These are phyloP conservation scores for Lichtheimia ornata DNA, from an alignment of 371 early-diverging fungal species.

Conservation along the genomic window DNA sequence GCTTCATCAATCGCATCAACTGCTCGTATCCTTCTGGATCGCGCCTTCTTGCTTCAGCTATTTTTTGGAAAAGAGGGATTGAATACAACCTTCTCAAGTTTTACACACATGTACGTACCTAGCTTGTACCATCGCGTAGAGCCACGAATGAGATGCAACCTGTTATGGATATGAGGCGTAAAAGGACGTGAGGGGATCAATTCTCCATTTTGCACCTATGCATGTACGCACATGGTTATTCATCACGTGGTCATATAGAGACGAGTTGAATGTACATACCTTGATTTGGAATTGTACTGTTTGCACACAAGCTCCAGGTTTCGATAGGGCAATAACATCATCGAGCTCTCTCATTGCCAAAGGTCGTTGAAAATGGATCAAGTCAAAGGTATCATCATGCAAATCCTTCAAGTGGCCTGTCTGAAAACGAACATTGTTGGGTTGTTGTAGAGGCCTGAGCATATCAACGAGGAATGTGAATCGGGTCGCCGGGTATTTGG, in stretches of 20 bases:
- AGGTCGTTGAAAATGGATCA: slow-evolving; percentile 7
- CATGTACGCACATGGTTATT: too few species aligned
- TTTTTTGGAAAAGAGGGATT: not conserved
- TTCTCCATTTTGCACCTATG: too few species aligned
- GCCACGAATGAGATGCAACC: too few species aligned
- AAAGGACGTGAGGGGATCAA: too few species aligned
- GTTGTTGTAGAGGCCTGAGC: not conserved
- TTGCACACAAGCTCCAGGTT: slow-evolving; percentile 12
- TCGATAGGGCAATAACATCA: slow-evolving; percentile 8
- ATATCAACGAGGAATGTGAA: slow-evolving; percentile 8
- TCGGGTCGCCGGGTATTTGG: slow-evolving; percentile 1
- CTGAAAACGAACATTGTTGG: slow-evolving; percentile 6
- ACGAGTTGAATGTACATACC: not conserved
- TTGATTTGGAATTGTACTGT: slow-evolving; percentile 13
- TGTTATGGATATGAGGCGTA: too few species aligned
- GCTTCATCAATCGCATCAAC: slow-evolving; percentile 1
- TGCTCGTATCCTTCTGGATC: slow-evolving; percentile 4
- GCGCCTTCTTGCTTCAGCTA: slow-evolving; percentile 4
- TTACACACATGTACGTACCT: too few species aligned
- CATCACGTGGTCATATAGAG: too few species aligned
- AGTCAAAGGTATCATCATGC: slow-evolving; percentile 10
- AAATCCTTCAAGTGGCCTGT: slow-evolving; percentile 1
- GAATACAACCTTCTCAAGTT: too few species aligned
- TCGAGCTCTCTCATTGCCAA: not conserved
- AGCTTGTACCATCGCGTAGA: too few species aligned